These are phyloP conservation scores for Populus pruinosa DNA, from an alignment of 345 rosid genomes.

Conservation along the genomic window DNA sequence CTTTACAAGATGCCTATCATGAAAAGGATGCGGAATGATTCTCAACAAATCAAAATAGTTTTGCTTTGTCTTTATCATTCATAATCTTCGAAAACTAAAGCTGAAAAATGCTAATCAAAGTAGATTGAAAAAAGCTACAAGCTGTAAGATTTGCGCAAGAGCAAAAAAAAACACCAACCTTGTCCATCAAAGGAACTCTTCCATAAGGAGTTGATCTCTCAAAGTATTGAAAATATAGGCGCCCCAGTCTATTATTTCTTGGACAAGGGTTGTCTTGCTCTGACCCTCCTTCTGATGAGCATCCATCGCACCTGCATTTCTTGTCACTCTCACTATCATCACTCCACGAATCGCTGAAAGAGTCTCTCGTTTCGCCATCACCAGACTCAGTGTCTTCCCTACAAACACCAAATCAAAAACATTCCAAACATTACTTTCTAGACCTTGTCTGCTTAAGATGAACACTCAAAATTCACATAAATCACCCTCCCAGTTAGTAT, in stretches of 20 bases:
- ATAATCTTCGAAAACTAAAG: neutral
- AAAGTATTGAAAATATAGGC: conserved; percentile 69
- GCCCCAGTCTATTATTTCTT: conserved; percentile 71
- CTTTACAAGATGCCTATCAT: conserved; percentile 39
- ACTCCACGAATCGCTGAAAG: conserved; percentile 77
- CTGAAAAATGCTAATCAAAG: neutral
- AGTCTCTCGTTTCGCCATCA: conserved; percentile 75
- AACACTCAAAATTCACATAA: conserved; percentile 1
- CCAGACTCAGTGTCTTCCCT: conserved; percentile 84
- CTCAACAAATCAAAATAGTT: conserved; percentile 15
- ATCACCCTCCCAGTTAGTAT: neutral
- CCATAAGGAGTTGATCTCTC: conserved; percentile 92
- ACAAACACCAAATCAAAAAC: conserved; percentile 2
- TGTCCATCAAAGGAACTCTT: conserved; percentile 97
- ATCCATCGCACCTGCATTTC: conserved; percentile 68
- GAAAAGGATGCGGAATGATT: conserved; percentile 26
- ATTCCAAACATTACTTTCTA: neutral
- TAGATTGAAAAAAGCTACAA: neutral
- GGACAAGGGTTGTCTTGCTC: conserved; percentile 65
- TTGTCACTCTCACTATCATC: conserved; percentile 92
- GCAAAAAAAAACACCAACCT: conserved; percentile 42
- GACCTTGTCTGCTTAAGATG: neutral
- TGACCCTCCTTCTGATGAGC: conserved; percentile 79
- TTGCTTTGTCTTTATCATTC: conserved; percentile 4
- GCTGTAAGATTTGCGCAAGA: neutral